Conservation (phyloP, 1,139 yeast genomes). For the Hansenula lynferdii region DNA sequence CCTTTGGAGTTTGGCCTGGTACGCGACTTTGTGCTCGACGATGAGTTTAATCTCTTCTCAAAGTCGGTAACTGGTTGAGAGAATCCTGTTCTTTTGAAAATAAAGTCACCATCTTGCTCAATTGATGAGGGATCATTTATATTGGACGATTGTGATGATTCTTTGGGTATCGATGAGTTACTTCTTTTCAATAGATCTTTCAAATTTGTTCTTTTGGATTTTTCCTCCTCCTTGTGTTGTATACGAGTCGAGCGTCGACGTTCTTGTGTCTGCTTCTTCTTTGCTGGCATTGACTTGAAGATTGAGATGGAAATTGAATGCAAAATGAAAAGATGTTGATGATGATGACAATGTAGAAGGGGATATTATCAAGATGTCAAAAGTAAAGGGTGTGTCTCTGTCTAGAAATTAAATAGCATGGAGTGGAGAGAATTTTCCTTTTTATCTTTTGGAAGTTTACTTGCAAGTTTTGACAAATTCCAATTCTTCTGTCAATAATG, state of each 20-base stretch:
- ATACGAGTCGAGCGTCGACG: constrained; percentile 5
- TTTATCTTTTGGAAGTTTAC: no score
- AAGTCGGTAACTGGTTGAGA: constrained; percentile 6
- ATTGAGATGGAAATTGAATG: no score
- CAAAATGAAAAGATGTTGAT: no score
- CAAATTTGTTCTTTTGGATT: constrained; percentile 15
- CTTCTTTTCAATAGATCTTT: constrained; percentile 16
- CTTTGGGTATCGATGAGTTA: background rate
- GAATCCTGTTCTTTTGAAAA: constrained; percentile 14
- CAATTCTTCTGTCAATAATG: no score
- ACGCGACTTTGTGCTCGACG: background rate
- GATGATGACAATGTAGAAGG: no score
- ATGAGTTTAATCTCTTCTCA: constrained; percentile 1
- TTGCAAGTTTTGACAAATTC: no score
- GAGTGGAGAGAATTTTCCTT: no score
- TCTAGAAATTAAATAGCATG: no score
- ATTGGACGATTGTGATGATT: background rate
- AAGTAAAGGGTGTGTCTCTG: no score
- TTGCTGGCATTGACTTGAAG: no score
- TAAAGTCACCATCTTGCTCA: constrained; percentile 17
- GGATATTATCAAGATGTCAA: no score
- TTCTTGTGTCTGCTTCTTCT: background rate
- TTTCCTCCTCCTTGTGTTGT: constrained; percentile 7
- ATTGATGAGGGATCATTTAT: constrained; percentile 2
- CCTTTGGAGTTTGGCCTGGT: constrained; percentile 1